phyloP scores from a whole-genome alignment of 306 rosid genomes.

The Alnus rubra region DNA sequence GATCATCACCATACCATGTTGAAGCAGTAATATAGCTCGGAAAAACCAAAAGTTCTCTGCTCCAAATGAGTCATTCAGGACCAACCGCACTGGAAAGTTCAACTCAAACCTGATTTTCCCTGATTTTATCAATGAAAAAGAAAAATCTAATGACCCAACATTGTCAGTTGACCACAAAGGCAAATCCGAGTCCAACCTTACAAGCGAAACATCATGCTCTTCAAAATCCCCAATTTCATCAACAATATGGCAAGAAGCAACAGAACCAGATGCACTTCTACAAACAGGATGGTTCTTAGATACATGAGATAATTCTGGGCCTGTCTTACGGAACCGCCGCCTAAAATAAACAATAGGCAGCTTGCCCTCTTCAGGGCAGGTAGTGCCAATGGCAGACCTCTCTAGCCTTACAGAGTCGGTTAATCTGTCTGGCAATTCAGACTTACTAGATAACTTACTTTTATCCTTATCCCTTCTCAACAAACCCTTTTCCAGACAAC shows the following conservation, averaged over 20 bases:
- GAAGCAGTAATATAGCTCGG: slow-evolving; percentile 48
- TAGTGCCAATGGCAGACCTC: slow-evolving; percentile 42
- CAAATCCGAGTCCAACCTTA: slow-evolving; percentile 37
- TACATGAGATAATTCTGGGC: slow-evolving; percentile 35
- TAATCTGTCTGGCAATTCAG: slow-evolving; percentile 44
- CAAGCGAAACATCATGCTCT: slow-evolving; percentile 26
- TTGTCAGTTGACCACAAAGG: slow-evolving; percentile 56
- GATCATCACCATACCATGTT: slow-evolving; percentile 54
- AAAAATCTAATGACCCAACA: slow-evolving; percentile 49
- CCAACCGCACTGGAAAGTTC: slow-evolving; percentile 41
- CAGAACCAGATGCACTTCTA: slow-evolving; percentile 33
- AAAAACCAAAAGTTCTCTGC: slow-evolving; percentile 49
- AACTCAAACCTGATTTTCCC: slow-evolving; percentile 48
- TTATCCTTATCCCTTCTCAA: slow-evolving; percentile 34
- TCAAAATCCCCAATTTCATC: slow-evolving; percentile 29
- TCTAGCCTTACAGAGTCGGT: slow-evolving; percentile 40
- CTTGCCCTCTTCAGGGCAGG: slow-evolving; percentile 45
- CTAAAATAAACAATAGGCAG: slow-evolving; percentile 79
- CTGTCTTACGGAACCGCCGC: slow-evolving; percentile 60
- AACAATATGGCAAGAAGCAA: slow-evolving; percentile 29
- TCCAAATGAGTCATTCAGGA: slow-evolving; percentile 41
- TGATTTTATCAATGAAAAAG: slow-evolving; percentile 40
- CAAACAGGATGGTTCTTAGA: slow-evolving; percentile 31
- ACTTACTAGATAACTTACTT: slow-evolving; percentile 35
- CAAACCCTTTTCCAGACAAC: slow-evolving; percentile 31